phyloP scores from a whole-genome alignment of 345 rosid species.

The Noccaea caerulescens region DNA sequence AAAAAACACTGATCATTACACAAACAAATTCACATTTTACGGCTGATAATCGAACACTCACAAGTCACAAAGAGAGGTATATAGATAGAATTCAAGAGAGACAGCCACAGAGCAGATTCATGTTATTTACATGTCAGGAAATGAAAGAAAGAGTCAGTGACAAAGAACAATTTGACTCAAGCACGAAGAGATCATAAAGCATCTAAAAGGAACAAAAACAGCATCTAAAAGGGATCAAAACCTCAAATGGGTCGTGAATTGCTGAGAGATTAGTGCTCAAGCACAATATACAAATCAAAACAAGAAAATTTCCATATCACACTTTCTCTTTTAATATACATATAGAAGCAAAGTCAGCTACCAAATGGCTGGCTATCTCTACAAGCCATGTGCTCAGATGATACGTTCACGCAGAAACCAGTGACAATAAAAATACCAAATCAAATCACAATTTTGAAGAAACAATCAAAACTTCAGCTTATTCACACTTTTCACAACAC shows the following conservation, averaged over 20 bases:
- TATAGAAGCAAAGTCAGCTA: constrained; percentile 30
- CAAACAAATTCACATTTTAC: constrained; percentile 1
- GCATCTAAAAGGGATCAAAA: background rate
- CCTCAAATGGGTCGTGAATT: constrained; percentile 14
- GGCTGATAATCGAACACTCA: background rate
- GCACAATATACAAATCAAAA: constrained; percentile 36
- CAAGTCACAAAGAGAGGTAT: constrained; percentile 4
- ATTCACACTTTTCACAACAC: constrained; percentile 9
- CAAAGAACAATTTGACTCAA: constrained; percentile 30
- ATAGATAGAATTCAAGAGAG: background rate
- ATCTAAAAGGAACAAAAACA: constrained; percentile 24
- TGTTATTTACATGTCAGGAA: background rate
- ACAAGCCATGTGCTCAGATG: constrained; percentile 40
- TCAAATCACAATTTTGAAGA: constrained; percentile 22
- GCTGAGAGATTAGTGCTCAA: constrained; percentile 36
- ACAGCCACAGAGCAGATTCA: constrained; percentile 14
- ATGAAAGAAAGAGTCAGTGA: constrained; percentile 34
- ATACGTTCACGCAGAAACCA: constrained; percentile 30
- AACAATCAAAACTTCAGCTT: constrained; percentile 28
- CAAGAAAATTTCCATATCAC: constrained; percentile 27
- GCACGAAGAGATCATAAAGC: constrained; percentile 31
- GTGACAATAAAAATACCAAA: constrained; percentile 12
- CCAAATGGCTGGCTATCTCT: constrained; percentile 28
- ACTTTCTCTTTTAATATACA: constrained; percentile 1
- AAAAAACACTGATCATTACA: background rate